Base-by-base conservation (phyloP, 257 asterid species). In the Solanum virginianum region DNA sequence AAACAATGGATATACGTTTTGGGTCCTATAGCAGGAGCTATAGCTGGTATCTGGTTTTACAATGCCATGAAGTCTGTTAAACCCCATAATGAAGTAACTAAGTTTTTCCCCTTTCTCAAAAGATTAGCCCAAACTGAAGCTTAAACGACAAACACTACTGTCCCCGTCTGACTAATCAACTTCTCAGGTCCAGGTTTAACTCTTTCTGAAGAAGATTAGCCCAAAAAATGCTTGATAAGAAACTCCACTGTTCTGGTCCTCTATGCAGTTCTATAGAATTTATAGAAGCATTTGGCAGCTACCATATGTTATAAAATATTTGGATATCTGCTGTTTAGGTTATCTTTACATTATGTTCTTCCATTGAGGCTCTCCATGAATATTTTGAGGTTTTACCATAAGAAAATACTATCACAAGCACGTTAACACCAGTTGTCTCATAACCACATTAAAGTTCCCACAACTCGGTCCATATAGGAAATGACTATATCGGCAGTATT, bases 11-110 rank as follows among this genome's bases (percentile, higher is more conserved):
- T 87, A 75, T 87, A 85, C 63, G 26, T 89, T 4, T n/a, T 89
- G 80, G 87, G 87, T 43, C 91, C 91, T 26, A 74, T 41, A 71
- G 80, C 69, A 59, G 91, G 91, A 54, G 91, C 91, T 41, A 22
- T 86, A 68, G 79, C 90, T 7, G 91, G 91, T 36, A 88, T 85
- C 12, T 87, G 91, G 90, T 85, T 83, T 71, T 87, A 87, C 75
- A 87, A 86, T 13, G 62, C 86, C 55, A 75, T 86, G 85, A 89
- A 86, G 86, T 17, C 72, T 41, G 85, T 84, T 36, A 87, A 81
- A 66, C 63, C 85, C 47, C 72, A 29, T 14, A 41, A 60, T 26
- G 88, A 75, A 80, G 60, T 80, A 79, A 85, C 83, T 15, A 83
- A 83, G 60, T 47, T 55, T 56, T 82, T 74, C 22, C 65, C 88